Conservation (phyloP, 345 rosid genomes). For the Linum trigynum region DNA sequence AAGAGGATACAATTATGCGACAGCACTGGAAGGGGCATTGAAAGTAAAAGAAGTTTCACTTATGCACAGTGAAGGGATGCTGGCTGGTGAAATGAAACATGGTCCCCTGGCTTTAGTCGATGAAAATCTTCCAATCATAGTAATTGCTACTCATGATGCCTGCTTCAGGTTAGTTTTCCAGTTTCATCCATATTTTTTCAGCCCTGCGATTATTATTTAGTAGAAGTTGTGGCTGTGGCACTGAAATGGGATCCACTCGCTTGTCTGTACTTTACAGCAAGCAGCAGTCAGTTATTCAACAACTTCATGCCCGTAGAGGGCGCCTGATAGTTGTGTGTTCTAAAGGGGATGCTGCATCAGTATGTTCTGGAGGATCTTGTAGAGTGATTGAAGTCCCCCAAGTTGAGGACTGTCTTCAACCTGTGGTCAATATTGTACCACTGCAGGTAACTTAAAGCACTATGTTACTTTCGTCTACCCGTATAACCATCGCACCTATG, state of each 20-base stretch:
- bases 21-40: constrained; percentile 84
- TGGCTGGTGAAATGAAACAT: constrained; percentile 98
- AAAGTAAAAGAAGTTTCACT: constrained; percentile 94
- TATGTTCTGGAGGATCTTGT: constrained; percentile 59
- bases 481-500: too few species aligned
- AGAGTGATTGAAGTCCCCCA: constrained; percentile 82
- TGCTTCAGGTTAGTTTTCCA: constrained; percentile 57
- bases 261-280: constrained; percentile 42
- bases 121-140: constrained; percentile 71
- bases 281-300: constrained; percentile 92
- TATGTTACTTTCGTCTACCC: not conserved
- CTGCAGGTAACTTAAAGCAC: constrained; percentile 44
- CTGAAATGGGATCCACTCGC: constrained; percentile 8
- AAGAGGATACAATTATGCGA: constrained; percentile 86
- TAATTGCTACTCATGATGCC: constrained; percentile 80
- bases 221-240: constrained; percentile 18
- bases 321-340: constrained; percentile 74
- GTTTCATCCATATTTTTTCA: not conserved
- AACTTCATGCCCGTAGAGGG: constrained; percentile 86
- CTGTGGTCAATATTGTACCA: constrained; percentile 72
- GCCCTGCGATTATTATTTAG: constrained; percentile 26
- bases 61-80: constrained; percentile 94
- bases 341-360: constrained; percentile 72
- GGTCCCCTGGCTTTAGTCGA: constrained; percentile 96
- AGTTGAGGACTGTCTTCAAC: constrained; percentile 93